Evolutionary conservation across 2,329 filamentous ascomycete species (phyloP).

Genomic region (Curvularia lunata): DNA sequence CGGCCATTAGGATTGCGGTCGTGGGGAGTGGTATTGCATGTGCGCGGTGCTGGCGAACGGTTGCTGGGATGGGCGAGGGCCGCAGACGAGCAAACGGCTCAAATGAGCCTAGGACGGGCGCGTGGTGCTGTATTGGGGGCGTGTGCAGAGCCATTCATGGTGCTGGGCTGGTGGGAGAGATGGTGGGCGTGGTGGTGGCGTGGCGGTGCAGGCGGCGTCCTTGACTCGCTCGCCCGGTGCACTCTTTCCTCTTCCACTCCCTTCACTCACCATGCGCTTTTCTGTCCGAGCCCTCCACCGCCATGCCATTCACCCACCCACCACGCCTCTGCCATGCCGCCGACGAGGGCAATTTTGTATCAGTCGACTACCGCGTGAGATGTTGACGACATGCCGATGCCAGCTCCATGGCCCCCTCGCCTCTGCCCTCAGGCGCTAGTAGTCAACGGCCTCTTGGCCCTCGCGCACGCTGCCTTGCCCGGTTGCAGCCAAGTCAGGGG

Average conservation of each 20-base stretch:
- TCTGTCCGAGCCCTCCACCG: background rate
- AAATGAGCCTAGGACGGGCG: constrained; percentile 5
- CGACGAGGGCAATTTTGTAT: background rate
- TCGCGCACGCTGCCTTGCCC: constrained; percentile 8
- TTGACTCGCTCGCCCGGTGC: background rate
- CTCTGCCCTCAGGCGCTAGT: background rate
- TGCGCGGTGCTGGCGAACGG: constrained; percentile 1
- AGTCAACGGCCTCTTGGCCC: background rate
- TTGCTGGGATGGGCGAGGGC: too few species aligned
- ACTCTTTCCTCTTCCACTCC: background rate
- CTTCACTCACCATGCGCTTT: background rate
- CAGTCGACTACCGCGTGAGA: constrained; percentile 4
- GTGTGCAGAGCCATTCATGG: background rate
- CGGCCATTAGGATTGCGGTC: too few species aligned
- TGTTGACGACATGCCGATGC: background rate
- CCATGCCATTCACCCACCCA: background rate
- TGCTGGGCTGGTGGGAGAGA: background rate
- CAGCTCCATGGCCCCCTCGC: background rate
- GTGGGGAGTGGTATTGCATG: too few species aligned
- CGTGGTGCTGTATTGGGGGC: constrained; percentile 13
- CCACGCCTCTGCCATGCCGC: background rate
- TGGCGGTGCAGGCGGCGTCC: background rate
- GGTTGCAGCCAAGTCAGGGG: constrained; percentile 38
- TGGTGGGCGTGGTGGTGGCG: constrained; percentile 11
- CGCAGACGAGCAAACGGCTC: background rate